phyloP scores from a whole-genome alignment of 2,329 filamentous ascomycete species.

The Penicillium frequentans region DNA sequence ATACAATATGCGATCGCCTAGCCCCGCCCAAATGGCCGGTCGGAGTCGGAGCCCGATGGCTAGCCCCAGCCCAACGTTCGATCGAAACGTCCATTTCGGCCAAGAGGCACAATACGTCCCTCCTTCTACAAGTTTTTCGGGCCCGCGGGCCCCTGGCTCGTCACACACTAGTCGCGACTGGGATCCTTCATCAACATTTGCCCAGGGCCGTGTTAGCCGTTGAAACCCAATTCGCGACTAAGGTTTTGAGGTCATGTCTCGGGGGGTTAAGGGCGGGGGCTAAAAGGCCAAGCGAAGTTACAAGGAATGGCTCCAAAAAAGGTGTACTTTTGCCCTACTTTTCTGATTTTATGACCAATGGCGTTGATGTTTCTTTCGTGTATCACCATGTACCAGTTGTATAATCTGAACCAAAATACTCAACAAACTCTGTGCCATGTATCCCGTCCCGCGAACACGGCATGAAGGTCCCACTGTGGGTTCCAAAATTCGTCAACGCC shows the following conservation, averaged over 20 bases:
- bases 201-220: constrained; percentile 13
- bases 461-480: not conserved
- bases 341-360: not conserved
- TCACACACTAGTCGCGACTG: constrained; percentile 31
- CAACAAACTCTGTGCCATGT: not conserved
- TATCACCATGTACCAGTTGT: not conserved
- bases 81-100: constrained; percentile 34
- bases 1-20: constrained; percentile 22
- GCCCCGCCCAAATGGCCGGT: constrained; percentile 13
- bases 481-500: not conserved
- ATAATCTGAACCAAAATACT: not conserved
- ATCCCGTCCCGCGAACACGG: not conserved
- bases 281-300: not conserved
- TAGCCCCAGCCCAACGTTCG: constrained; percentile 21
- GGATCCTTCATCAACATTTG: constrained; percentile 40
- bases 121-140: constrained; percentile 51
- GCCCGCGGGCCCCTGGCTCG: constrained; percentile 44
- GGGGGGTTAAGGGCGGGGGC: not conserved
- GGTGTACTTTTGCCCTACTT: not conserved
- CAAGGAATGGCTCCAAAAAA: not conserved
- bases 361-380: not conserved
- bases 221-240: not conserved
- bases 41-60: constrained; percentile 28
- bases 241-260: not conserved
- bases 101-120: constrained; percentile 49